These are phyloP conservation scores for Sarocladium kiliense DNA, from an alignment of 2,329 filamentous ascomycete genomes.

Conservation along the genomic window DNA sequence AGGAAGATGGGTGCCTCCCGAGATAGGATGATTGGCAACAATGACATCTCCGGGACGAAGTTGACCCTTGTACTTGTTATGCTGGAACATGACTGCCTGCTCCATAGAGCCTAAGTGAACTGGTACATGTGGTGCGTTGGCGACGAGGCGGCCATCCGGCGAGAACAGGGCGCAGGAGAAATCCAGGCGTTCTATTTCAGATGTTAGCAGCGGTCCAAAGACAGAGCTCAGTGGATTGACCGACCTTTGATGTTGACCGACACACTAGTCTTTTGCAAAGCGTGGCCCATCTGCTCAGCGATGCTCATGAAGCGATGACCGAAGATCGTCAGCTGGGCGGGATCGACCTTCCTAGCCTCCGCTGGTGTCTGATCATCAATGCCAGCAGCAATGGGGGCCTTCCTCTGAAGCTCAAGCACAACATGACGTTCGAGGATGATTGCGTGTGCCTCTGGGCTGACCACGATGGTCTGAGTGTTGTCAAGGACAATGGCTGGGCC, in stretches of 20 bases:
- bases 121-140: slow-evolving; percentile 70
- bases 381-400: neutral
- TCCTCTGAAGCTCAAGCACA: slow-evolving; percentile 24
- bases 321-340: slow-evolving; percentile 69
- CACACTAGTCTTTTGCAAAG: slow-evolving; percentile 71
- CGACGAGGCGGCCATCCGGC: slow-evolving; percentile 64
- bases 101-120: slow-evolving; percentile 77
- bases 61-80: slow-evolving; percentile 60
- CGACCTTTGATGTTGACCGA: slow-evolving; percentile 64
- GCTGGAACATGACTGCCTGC: slow-evolving; percentile 67
- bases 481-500: slow-evolving; percentile 55
- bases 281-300: slow-evolving; percentile 75
- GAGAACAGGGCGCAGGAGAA: slow-evolving; percentile 77
- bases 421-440: slow-evolving; percentile 29
- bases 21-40: slow-evolving; percentile 49
- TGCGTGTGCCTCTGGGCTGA: slow-evolving; percentile 40
- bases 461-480: slow-evolving; percentile 67
- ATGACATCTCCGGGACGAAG: slow-evolving; percentile 70
- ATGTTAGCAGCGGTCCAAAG: too few relatives aligned
- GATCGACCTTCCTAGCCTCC: slow-evolving; percentile 46
- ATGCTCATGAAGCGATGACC: slow-evolving; percentile 78
- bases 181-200: slow-evolving; percentile 62
- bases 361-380: slow-evolving; percentile 13
- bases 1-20: slow-evolving; percentile 33
- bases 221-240: too few relatives aligned